Evolutionary conservation across 169 alveolate genomes (phyloP).

Genomic region (Cryptosporidium baileyi): DNA sequence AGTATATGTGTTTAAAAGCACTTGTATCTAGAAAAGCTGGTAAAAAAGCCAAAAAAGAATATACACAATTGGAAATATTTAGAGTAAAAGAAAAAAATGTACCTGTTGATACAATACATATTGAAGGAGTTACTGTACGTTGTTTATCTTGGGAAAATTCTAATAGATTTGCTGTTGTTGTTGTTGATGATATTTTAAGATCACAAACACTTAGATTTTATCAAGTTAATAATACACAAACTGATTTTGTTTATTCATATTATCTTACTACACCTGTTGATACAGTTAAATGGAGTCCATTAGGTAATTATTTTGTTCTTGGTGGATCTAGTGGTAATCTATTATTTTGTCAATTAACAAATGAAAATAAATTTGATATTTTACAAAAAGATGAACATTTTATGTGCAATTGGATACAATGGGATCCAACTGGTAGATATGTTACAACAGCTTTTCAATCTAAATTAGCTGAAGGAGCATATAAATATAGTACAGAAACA

Average conservation of each 20-base stretch:
- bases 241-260: conserved; percentile 55
- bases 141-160: conserved; percentile 88
- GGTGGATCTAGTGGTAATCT: conserved; percentile 87
- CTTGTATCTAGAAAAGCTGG: conserved; percentile 85
- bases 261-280: conserved; percentile 48
- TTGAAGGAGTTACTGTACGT: conserved; percentile 86
- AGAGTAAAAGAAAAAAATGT: conserved; percentile 84
- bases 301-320: conserved; percentile 85
- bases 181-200: conserved; percentile 85
- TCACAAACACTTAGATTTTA: conserved; percentile 85
- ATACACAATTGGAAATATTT: conserved; percentile 86
- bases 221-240: conserved; percentile 81
- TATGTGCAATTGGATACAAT: conserved; percentile 82
- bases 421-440: conserved; percentile 89
- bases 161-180: conserved; percentile 86
- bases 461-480: conserved; percentile 71
- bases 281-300: conserved; percentile 84
- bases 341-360: conserved; percentile 82
- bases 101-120: conserved; percentile 89
- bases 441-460: conserved; percentile 78
- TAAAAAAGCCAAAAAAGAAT: conserved; percentile 84
- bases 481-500: conserved; percentile 79
- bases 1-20: conserved; percentile 85
- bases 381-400: conserved; percentile 86
- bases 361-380: conserved; percentile 86